phyloP scores from a whole-genome alignment of 345 rosid species.

The Eucalyptus tenuipes region DNA sequence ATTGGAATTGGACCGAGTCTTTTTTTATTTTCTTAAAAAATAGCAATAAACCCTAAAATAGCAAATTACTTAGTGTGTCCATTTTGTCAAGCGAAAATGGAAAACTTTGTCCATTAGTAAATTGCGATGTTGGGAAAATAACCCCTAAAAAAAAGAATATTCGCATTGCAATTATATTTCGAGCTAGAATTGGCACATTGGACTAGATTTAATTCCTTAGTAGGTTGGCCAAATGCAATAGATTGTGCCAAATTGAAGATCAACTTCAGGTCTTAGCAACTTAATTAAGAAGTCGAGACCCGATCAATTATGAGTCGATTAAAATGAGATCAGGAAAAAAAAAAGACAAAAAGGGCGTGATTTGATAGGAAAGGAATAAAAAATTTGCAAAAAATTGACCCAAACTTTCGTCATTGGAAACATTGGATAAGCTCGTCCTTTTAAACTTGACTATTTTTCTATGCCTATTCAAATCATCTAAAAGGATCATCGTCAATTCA shows the following conservation, averaged over 20 bases:
- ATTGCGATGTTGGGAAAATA: neutral
- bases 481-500: neutral
- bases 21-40: too few relatives aligned
- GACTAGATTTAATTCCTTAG: neutral
- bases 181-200: neutral
- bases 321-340: neutral
- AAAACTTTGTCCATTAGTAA: neutral
- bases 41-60: too few relatives aligned
- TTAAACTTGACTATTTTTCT: neutral
- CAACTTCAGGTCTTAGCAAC: neutral
- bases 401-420: neutral
- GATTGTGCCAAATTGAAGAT: neutral
- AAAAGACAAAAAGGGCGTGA: neutral
- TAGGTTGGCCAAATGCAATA: neutral
- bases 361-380: neutral
- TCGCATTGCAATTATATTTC: neutral
- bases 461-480: neutral
- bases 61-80: too few relatives aligned
- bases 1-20: too few relatives aligned
- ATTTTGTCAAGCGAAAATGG: too few relatives aligned
- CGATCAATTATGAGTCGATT: neutral
- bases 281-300: neutral
- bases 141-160: neutral
- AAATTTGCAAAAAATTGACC: neutral
- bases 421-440: neutral